Conservation (phyloP, 306 rosid genomes). For the Cicer yamashitae region DNA sequence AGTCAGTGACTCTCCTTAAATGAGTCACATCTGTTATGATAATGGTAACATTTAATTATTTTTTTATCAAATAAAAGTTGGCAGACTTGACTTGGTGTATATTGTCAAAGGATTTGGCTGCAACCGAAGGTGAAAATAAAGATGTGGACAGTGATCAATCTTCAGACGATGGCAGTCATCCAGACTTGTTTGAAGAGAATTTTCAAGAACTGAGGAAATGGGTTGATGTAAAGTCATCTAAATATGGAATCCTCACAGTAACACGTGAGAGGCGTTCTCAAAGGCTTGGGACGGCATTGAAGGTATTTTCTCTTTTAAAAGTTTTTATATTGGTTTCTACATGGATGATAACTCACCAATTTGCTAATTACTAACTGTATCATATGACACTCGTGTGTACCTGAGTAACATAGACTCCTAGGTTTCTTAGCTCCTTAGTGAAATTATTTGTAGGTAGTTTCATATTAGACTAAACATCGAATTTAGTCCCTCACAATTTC, state of each 20-base stretch:
- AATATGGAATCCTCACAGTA: constrained; percentile 78
- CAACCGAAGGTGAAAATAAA: constrained; percentile 50
- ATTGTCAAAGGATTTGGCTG: constrained; percentile 54
- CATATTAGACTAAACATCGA: neutral
- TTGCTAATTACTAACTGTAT: constrained; percentile 30
- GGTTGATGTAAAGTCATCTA: constrained; percentile 81
- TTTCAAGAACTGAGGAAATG: constrained; percentile 82
- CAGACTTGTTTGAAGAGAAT: constrained; percentile 79
- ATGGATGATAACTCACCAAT: constrained; percentile 23
- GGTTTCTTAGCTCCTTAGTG: constrained; percentile 1
- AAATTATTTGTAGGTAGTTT: constrained; percentile 15
- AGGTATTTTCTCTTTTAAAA: constrained; percentile 58
- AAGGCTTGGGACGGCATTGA: constrained; percentile 87
- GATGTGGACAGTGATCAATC: constrained; percentile 50
- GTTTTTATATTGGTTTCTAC: constrained; percentile 33
- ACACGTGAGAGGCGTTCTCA: constrained; percentile 72
- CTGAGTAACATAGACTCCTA: neutral
- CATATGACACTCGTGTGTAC: constrained; percentile 13
- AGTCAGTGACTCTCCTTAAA: constrained; percentile 26
- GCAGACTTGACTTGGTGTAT: constrained; percentile 72
- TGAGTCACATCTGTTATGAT: constrained; percentile 40
- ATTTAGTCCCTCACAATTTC: too few relatives aligned
- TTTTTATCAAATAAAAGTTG: constrained; percentile 54
- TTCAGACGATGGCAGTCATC: constrained; percentile 39
- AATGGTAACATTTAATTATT: constrained; percentile 45